Evolutionary conservation across 2,329 filamentous ascomycete species (phyloP), one percentile per base, ranked within the genome.

Genomic region (Colletotrichum tropicale): DNA sequence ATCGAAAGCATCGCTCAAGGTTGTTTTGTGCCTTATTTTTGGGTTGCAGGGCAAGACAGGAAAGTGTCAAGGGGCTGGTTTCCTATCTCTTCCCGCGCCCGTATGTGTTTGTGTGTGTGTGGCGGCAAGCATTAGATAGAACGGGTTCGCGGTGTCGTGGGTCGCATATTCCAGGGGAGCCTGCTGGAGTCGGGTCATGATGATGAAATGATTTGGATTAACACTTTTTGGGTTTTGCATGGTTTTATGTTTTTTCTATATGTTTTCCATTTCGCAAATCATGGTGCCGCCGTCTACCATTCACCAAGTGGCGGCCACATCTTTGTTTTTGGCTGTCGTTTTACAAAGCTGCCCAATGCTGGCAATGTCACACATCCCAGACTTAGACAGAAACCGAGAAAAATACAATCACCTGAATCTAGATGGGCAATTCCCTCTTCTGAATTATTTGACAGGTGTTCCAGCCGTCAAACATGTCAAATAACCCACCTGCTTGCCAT

Each of bases 181-280:
- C 68, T 75, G 72, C 69, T 72, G 72, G 72, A 66, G 73, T 75
- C 73, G 73, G 73, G 73, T 68, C 36, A 61, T 56, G 56, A 48
- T 64, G 58, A 62, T 36, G 30, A 61, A 32, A 62, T 21, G 65
- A 73, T 75, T 75, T 75, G 67, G 34, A 52, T 68, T 68, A 43
- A 15, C 28, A 30, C n/a, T 5, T n/a, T 62, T 62, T 26, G 62
- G 36, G 36, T 48, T 38, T 56, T 36, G 66, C 21, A 15, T 28
- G 15, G 66, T 48, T 72, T 55, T 30, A 56, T n/a, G 64, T 36
- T 58, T 56, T 32, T 68, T 18, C 15, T 26, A 21, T 6, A 32
- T 16, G 28, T 28, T 66, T 38, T n/a, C 9, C 8, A 26, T 21
- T 30, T 67, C 38, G 13, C 21, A 55, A 75, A 67, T 64, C 64